Percentiles rank a stretch among this genome's conserved stretches.
Evolutionary conservation across 371 early-diverging fungal genomes (phyloP).

Genomic region (Lichtheimia ornata): DNA sequence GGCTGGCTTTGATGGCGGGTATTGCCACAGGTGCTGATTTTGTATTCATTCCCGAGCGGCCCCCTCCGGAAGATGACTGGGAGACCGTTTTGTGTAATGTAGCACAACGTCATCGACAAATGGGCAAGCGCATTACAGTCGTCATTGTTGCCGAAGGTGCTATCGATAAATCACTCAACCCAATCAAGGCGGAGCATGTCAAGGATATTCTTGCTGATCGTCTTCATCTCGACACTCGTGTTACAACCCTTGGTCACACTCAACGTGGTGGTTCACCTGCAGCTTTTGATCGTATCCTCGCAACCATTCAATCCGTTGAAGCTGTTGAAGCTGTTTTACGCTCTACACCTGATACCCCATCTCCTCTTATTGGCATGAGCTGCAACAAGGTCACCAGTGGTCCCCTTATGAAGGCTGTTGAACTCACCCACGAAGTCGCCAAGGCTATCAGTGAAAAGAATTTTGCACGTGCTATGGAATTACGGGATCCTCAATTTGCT

Average conservation of each 20-base stretch:
- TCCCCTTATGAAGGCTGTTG: constrained; percentile 92
- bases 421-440: constrained; percentile 88
- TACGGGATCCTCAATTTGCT: constrained; percentile 91
- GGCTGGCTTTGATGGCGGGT: constrained; percentile 97
- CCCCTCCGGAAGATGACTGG: constrained; percentile 88
- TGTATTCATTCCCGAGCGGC: constrained; percentile 97
- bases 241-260: constrained; percentile 97
- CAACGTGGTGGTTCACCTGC: constrained; percentile 98
- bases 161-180: constrained; percentile 86
- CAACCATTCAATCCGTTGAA: constrained; percentile 93
- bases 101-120: constrained; percentile 72
- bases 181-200: constrained; percentile 88
- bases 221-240: constrained; percentile 90
- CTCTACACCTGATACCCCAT: constrained; percentile 82
- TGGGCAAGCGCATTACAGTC: constrained; percentile 90
- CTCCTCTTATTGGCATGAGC: constrained; percentile 91
- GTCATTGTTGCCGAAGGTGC: constrained; percentile 99
- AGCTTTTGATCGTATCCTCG: constrained; percentile 92
- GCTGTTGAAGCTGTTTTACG: constrained; percentile 95
- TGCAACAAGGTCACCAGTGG: constrained; percentile 84
- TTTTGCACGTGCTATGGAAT: constrained; percentile 87
- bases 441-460: constrained; percentile 81
- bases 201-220: constrained; percentile 79
- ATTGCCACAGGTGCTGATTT: constrained; percentile 90
- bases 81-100: constrained; percentile 79